phyloP scores from a whole-genome alignment of 208 protist species.

The Leishmania tarentolae region DNA sequence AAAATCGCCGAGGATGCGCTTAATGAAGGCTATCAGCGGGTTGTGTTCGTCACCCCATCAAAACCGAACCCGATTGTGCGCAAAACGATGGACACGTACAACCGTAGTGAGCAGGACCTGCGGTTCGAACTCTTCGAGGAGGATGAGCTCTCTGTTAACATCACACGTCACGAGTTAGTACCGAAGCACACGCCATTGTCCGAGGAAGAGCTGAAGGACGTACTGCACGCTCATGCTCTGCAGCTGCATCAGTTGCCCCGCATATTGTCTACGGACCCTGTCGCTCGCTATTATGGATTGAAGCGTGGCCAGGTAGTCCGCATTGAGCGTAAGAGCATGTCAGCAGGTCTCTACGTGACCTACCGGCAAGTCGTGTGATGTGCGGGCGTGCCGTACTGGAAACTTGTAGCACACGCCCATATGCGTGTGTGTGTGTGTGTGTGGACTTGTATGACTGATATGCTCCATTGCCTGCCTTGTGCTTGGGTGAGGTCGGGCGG shows the following conservation, averaged over 20 bases:
- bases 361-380: constrained; percentile 96
- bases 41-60: constrained; percentile 68
- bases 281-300: constrained; percentile 97
- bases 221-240: constrained; percentile 93
- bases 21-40: constrained; percentile 51
- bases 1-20: constrained; percentile 46
- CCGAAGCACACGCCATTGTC: constrained; percentile 94
- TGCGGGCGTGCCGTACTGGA: neutral
- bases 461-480: neutral
- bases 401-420: neutral
- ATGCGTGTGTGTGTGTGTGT: neutral
- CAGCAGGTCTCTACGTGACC: constrained; percentile 98
- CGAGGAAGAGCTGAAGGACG: constrained; percentile 81
- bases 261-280: constrained; percentile 95
- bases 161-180: constrained; percentile 97
- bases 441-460: neutral
- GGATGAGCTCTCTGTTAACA: constrained; percentile 96
- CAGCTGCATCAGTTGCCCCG: constrained; percentile 95
- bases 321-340: constrained; percentile 97
- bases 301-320: constrained; percentile 93
- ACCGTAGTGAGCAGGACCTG: constrained; percentile 58
- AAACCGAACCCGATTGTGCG: constrained; percentile 73
- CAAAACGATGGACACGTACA: constrained; percentile 71
- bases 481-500: too few relatives aligned
- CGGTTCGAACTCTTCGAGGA: constrained; percentile 96